Conservation (phyloP, 352 stramenopile genomes). For the Phytophthora megakarya region DNA sequence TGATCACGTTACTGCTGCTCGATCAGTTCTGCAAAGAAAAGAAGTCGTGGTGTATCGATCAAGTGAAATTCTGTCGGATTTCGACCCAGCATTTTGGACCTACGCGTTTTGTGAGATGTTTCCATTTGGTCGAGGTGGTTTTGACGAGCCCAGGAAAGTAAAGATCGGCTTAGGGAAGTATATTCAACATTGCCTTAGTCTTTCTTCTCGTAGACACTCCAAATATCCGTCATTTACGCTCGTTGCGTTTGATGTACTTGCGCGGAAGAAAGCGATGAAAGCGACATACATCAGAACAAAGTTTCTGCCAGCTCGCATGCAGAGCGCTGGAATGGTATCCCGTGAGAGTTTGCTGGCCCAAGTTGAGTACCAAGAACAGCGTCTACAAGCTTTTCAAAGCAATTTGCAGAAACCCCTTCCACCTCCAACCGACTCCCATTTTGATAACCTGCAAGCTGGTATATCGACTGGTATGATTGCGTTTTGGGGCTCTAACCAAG, state of each 20-base stretch:
- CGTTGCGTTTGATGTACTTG: slow-evolving; percentile 15
- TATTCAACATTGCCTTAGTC: slow-evolving; percentile 5
- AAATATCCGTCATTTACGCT: background rate
- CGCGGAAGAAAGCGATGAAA: background rate
- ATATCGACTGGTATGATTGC: no score
- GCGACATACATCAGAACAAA: slow-evolving; percentile 6
- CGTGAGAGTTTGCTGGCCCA: background rate
- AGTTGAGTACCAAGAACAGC: background rate
- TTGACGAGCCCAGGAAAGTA: slow-evolving; percentile 15
- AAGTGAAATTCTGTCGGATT: slow-evolving; percentile 26
- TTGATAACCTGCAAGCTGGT: no score
- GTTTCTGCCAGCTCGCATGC: background rate
- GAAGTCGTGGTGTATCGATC: slow-evolving; percentile 20
- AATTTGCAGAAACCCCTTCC: no score
- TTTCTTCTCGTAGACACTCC: background rate
- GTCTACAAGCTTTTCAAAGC: background rate
- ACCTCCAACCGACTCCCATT: no score
- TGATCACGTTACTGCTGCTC: background rate
- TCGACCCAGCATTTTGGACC: slow-evolving; percentile 26
- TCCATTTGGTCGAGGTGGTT: slow-evolving; percentile 27
- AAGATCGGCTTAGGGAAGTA: slow-evolving; percentile 4
- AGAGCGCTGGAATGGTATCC: background rate
- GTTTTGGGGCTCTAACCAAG: no score
- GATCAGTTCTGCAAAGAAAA: background rate
- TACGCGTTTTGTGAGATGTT: slow-evolving; percentile 9